These are phyloP conservation scores for Ambrosia trifida DNA, from an alignment of 129 eudicot species.

Conservation along the genomic window DNA sequence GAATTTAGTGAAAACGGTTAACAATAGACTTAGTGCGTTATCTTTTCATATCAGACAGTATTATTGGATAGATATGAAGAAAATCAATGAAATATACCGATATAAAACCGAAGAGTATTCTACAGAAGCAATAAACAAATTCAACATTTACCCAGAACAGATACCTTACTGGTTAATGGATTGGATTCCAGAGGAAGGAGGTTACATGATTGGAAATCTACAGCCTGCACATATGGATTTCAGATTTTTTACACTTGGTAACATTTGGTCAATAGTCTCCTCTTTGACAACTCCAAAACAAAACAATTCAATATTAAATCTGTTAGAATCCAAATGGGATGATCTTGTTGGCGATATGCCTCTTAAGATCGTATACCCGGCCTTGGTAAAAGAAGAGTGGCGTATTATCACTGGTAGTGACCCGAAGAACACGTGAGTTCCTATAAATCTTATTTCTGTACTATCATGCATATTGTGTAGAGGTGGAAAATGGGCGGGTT, in stretches of 20 bases:
- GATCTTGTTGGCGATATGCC: constrained; percentile 94
- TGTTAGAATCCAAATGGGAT: constrained; percentile 94
- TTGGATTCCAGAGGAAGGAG: constrained; percentile 96
- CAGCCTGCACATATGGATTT: constrained; percentile 99
- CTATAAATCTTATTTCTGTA: not conserved
- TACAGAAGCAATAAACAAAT: constrained; percentile 84
- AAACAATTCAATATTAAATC: constrained; percentile 62
- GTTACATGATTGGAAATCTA: constrained; percentile 90
- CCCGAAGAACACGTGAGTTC: constrained; percentile 93
- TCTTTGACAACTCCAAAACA: constrained; percentile 93
- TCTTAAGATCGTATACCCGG: constrained; percentile 86
- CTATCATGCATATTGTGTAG: not conserved
- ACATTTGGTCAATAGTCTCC: constrained; percentile 84
- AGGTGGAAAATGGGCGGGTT: not conserved
- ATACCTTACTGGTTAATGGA: constrained; percentile 93
- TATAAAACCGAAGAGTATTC: constrained; percentile 98
- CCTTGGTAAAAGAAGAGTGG: constrained; percentile 91
- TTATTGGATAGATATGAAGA: constrained; percentile 93
- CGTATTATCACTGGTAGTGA: constrained; percentile 98
- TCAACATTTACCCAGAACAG: constrained; percentile 97
- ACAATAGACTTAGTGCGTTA: constrained; percentile 85
- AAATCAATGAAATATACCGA: constrained; percentile 89
- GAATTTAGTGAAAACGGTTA: constrained; percentile 75
- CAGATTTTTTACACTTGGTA: constrained; percentile 95
- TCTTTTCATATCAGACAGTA: constrained; percentile 95